Evolutionary conservation across 2,329 filamentous ascomycete species (phyloP).

Genomic region (Neurospora sp.): DNA sequence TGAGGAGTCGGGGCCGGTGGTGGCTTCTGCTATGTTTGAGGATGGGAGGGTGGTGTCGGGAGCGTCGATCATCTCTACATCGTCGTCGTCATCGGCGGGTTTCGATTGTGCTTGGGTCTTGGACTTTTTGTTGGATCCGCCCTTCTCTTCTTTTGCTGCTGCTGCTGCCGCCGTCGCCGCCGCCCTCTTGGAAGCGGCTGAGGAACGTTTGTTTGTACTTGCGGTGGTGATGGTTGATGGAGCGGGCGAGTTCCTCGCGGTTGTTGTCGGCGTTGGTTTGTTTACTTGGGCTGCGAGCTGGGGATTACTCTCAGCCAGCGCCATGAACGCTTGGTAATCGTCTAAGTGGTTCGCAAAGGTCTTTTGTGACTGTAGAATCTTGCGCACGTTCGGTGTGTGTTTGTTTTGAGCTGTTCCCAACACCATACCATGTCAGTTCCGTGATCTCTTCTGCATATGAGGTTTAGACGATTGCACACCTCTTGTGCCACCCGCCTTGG

Average conservation of each 20-base stretch:
- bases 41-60: background rate
- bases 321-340: slow-evolving; percentile 60
- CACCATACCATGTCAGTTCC: background rate
- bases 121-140: slow-evolving; percentile 1
- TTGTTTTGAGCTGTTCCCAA: slow-evolving; percentile 38
- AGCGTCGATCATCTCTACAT: slow-evolving; percentile 34
- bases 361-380: slow-evolving; percentile 71
- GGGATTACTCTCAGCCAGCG: slow-evolving; percentile 31
- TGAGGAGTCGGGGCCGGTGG: background rate
- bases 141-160: slow-evolving; percentile 2
- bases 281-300: slow-evolving; percentile 20
- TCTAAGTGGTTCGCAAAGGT: slow-evolving; percentile 76
- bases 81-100: slow-evolving; percentile 12
- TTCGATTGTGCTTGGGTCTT: slow-evolving; percentile 3
- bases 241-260: slow-evolving; percentile 13
- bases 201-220: slow-evolving; percentile 12
- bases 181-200: slow-evolving; percentile 5
- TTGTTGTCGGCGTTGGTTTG: slow-evolving; percentile 11
- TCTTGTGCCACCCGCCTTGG: slow-evolving; percentile 38
- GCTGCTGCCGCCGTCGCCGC: slow-evolving; percentile 9
- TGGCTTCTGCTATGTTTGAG: background rate
- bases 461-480: slow-evolving; percentile 20
- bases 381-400: slow-evolving; percentile 61
- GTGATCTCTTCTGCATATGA: background rate
- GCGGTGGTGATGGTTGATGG: slow-evolving; percentile 3